These are phyloP conservation scores for Puccinia triticina DNA, from an alignment of 1,284 basidiomycete species.

Conservation along the genomic window DNA sequence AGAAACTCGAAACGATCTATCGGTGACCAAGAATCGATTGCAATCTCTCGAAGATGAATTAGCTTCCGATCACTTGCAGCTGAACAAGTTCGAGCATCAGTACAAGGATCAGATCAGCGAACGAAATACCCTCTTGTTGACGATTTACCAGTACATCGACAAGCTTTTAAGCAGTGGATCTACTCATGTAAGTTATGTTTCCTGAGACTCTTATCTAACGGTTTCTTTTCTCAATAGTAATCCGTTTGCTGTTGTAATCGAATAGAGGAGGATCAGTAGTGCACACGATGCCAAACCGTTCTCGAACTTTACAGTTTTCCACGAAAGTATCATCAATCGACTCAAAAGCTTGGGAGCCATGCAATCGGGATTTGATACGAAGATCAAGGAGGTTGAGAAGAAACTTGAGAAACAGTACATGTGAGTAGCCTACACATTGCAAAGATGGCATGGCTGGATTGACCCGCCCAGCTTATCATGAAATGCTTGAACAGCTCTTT, in stretches of 20 bases:
- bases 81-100: slow-evolving; percentile 73
- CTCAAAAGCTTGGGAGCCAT: slow-evolving; percentile 81
- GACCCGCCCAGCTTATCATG: background rate
- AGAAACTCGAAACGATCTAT: slow-evolving; percentile 63
- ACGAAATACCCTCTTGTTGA: slow-evolving; percentile 83
- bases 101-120: slow-evolving; percentile 88
- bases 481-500: slow-evolving; percentile 66
- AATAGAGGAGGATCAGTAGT: slow-evolving; percentile 54
- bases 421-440: slow-evolving; percentile 58
- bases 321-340: slow-evolving; percentile 86
- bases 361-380: slow-evolving; percentile 81
- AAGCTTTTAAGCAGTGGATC: slow-evolving; percentile 68
- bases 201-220: background rate
- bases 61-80: slow-evolving; percentile 77
- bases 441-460: background rate
- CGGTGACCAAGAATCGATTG: slow-evolving; percentile 70
- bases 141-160: slow-evolving; percentile 92
- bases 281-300: slow-evolving; percentile 80
- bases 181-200: slow-evolving; percentile 3
- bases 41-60: slow-evolving; percentile 78
- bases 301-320: slow-evolving; percentile 86
- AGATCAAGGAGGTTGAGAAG: slow-evolving; percentile 77
- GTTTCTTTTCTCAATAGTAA: background rate
- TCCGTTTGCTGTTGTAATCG: background rate
- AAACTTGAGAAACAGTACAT: slow-evolving; percentile 71